A percentile compares a stretch with the other conserved stretches of the same genome.
Conservation (phyloP, 2,329 filamentous ascomycete genomes). For the Metarhizium anisopliae region DNA sequence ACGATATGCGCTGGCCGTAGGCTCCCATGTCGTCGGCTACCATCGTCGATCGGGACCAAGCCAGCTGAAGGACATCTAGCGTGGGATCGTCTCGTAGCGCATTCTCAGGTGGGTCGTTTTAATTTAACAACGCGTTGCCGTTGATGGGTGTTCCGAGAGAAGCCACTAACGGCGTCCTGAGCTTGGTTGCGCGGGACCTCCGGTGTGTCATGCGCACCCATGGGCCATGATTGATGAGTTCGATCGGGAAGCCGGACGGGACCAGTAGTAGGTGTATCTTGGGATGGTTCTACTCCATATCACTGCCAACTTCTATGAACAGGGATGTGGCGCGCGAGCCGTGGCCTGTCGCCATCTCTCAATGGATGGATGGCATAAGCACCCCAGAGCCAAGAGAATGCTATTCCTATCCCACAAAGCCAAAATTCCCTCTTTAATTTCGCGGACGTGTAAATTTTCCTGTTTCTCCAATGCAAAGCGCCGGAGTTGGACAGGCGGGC, state of each 20-base stretch:
- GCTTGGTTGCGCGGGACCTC: background rate
- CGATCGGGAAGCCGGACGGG: conserved; percentile 2
- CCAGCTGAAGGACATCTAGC: background rate
- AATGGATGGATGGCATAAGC: too few species aligned
- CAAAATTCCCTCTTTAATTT: too few species aligned
- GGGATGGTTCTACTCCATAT: too few species aligned
- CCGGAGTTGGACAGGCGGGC: background rate
- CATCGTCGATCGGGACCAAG: background rate
- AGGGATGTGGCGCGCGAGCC: too few species aligned
- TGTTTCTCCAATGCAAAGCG: background rate
- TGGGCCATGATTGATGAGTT: background rate
- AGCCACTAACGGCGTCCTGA: background rate
- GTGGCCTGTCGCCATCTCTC: too few species aligned
- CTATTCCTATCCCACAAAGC: too few species aligned
- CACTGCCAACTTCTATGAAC: too few species aligned
- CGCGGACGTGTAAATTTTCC: too few species aligned
- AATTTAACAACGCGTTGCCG: background rate
- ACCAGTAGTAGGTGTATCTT: background rate
- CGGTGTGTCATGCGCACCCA: too few species aligned
- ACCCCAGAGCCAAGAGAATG: too few species aligned
- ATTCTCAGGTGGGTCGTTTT: background rate
- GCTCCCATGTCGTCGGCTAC: background rate
- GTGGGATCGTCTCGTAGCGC: background rate
- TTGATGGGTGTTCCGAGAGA: background rate
- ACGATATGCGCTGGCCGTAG: background rate